Base-by-base conservation (phyloP, 2,329 filamentous ascomycete genomes). In the Epichloe aotearoae region DNA sequence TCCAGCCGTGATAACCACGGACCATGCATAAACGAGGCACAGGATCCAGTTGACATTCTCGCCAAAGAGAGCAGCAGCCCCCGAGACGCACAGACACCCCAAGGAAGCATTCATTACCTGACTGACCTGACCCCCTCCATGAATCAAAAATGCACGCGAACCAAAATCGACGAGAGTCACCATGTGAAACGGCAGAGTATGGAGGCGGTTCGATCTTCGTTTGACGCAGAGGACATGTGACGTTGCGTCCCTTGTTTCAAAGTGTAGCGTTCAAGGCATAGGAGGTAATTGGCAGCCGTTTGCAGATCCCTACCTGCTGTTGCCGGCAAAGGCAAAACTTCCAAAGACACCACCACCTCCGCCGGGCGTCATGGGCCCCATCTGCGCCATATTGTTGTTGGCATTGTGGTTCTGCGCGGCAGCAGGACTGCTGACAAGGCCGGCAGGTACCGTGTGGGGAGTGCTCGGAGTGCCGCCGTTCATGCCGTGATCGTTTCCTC, bases 281-380 rank as follows among this genome's bases (percentile, higher is more conserved):
- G 47, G 42, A 38, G 45, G 51, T 33, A 47, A 46, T 49, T 50
- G 47, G 51, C 52, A 57, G 49, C 46, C 48, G 34, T 23, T 23
- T 19, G 51, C 53, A 55, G 54, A 53, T 36, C 54, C 53, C 59
- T 62, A 69, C 57, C 67, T 66, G 58, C 61, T 64, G 51, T 59
- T 61, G 52, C 68, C 69, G 37, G 64, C 68, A 66, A 79, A 77
- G 53, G 74, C 72, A 68, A 91, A 91, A 63, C 75, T 79, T 46
- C 87, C 87, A 71, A 91, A 89, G 23, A 83, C 80, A 48, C 86
- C 84, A 26, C 82, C 82, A 2, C 81, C 81, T 19, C 81, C 84
- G 26, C 87, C 86, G 1, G 88, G 88, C 7, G 88, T 93, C 76
- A 89, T 82, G 37, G 84, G 79, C 3, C 83, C 84, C 64, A 84